Percentiles rank a stretch among this genome's conserved stretches.
phyloP scores from a whole-genome alignment of 2,329 filamentous ascomycete genomes.

The Diplocarpon mali region DNA sequence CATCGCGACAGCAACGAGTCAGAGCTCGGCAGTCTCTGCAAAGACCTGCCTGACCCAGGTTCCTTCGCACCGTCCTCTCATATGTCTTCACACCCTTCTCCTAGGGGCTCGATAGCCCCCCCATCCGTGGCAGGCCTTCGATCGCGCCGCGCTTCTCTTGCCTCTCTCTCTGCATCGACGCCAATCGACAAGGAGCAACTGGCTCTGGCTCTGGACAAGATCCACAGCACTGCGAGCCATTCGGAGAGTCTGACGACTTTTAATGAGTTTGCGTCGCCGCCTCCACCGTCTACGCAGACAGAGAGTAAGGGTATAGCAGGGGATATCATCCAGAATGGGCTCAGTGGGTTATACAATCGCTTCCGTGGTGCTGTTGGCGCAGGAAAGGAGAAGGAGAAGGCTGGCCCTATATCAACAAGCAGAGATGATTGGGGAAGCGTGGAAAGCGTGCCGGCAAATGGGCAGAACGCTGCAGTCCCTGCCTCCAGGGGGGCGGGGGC shows the following conservation, averaged over 20 bases:
- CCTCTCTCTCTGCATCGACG: conserved; percentile 36
- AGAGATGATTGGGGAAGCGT: conserved; percentile 34
- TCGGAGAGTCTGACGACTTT: conserved; percentile 82
- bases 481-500: conserved; percentile 33
- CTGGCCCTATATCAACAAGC: conserved; percentile 20
- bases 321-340: conserved; percentile 70
- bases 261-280: conserved; percentile 75
- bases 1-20: neutral
- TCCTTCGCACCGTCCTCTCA: neutral
- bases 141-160: conserved; percentile 34
- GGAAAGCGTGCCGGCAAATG: conserved; percentile 34
- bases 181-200: conserved; percentile 63
- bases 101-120: conserved; percentile 12
- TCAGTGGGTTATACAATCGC: conserved; percentile 81
- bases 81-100: conserved; percentile 26
- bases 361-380: conserved; percentile 60
- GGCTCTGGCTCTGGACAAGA: conserved; percentile 70
- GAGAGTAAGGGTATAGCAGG: conserved; percentile 62
- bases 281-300: conserved; percentile 41
- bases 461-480: conserved; percentile 31
- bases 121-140: conserved; percentile 17
- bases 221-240: conserved; percentile 80
- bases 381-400: conserved; percentile 52
- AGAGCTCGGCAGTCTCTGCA: neutral
- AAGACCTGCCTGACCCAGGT: neutral